phyloP scores from a whole-genome alignment of 176 grass and related monocot species.

The Bothriochloa decipiens region DNA sequence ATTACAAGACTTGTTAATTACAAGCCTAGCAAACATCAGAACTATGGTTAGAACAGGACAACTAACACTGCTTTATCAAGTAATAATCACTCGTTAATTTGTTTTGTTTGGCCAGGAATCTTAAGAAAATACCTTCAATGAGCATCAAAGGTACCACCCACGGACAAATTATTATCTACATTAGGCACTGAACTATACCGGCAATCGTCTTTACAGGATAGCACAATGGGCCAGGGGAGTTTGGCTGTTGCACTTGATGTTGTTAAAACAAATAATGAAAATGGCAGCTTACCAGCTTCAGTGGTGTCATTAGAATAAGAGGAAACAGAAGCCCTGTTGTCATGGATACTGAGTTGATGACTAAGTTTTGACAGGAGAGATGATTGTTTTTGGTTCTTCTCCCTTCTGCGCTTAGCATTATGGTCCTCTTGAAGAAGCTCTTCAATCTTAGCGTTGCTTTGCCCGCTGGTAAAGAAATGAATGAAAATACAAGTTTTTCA shows the following conservation, averaged over 20 bases:
- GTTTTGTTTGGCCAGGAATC: no score
- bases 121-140: no score
- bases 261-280: not conserved
- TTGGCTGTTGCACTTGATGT: not conserved
- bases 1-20: not conserved
- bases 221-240: not conserved
- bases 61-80: not conserved
- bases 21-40: not conserved
- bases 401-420: conserved; percentile 79
- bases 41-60: not conserved
- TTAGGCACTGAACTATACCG: not conserved
- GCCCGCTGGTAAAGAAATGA: conserved; percentile 54
- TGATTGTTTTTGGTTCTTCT: conserved; percentile 88
- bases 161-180: not conserved
- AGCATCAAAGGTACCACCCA: no score
- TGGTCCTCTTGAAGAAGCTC: conserved; percentile 93
- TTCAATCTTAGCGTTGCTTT: conserved; percentile 84
- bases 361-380: conserved; percentile 89
- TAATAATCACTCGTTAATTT: no score
- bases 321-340: conserved; percentile 71
- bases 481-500: conserved; percentile 16
- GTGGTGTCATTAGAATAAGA: conserved; percentile 59
- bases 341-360: conserved; percentile 85
- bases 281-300: conserved; percentile 56
- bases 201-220: not conserved